Conservation (phyloP, 2,329 filamentous ascomycete genomes). For the Talaromyces sp. region DNA sequence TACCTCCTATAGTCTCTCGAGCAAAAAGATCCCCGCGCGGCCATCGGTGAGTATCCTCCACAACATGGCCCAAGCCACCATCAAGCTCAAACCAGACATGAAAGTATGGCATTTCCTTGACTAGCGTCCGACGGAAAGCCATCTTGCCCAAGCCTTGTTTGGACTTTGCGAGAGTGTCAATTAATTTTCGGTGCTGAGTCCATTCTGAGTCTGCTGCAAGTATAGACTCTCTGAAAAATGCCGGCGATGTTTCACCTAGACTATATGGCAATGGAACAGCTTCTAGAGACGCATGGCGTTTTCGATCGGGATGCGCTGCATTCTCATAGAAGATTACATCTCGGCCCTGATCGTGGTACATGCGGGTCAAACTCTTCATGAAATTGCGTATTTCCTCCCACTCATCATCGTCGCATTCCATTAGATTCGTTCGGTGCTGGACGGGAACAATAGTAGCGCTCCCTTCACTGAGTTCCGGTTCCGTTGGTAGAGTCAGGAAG, state of each 20-base stretch:
- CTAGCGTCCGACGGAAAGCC: conserved; percentile 77
- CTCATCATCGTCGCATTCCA: conserved; percentile 98
- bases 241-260: conserved; percentile 85
- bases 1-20: conserved; percentile 84
- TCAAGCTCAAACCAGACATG: conserved; percentile 95
- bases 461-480: conserved; percentile 79
- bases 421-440: conserved; percentile 78
- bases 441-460: conserved; percentile 87
- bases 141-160: conserved; percentile 66
- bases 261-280: conserved; percentile 86
- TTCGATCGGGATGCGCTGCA: conserved; percentile 73
- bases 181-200: conserved; percentile 91
- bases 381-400: conserved; percentile 99
- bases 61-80: conserved; percentile 85
- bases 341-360: conserved; percentile 90
- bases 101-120: conserved; percentile 98
- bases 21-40: conserved; percentile 90
- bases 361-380: conserved; percentile 90
- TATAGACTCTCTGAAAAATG: conserved; percentile 94
- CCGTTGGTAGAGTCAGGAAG: conserved; percentile 83
- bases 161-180: conserved; percentile 68
- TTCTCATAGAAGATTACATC: conserved; percentile 98
- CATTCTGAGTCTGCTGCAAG: conserved; percentile 85
- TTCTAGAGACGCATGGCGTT: conserved; percentile 78
- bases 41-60: conserved; percentile 83